phyloP scores from a whole-genome alignment of 805 yeast genomes.

The Nakazawaea siamensis region DNA sequence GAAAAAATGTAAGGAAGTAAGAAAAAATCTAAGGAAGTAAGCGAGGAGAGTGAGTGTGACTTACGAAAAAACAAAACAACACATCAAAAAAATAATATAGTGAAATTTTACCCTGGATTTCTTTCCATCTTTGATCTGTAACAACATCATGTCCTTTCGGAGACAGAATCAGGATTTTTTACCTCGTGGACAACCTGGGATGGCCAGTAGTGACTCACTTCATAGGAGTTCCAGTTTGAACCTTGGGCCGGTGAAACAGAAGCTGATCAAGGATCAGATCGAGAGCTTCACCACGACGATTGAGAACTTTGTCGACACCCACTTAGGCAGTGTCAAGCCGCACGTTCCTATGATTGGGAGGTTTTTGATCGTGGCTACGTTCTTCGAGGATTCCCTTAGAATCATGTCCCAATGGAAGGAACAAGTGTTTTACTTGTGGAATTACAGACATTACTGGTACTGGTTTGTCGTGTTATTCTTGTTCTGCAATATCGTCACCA shows the following conservation, averaged over 20 bases:
- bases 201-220: too few species aligned
- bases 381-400: conserved; percentile 81
- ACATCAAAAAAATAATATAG: too few species aligned
- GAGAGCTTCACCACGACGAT: conserved; percentile 44
- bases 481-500: conserved; percentile 50
- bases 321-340: conserved; percentile 50
- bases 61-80: too few species aligned
- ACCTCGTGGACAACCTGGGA: too few species aligned
- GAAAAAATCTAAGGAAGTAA: too few species aligned
- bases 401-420: conserved; percentile 84
- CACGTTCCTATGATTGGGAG: conserved; percentile 85
- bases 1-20: too few species aligned
- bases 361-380: conserved; percentile 86
- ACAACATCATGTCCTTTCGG: conserved; percentile 7
- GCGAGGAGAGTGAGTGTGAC: too few species aligned
- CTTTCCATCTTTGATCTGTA: too few species aligned
- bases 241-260: conserved; percentile 13
- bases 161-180: conserved; percentile 5
- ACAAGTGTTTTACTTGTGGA: conserved; percentile 78
- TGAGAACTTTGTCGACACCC: conserved; percentile 45
- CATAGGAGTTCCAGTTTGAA: too few species aligned
- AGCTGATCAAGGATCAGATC: conserved; percentile 27
- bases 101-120: too few species aligned
- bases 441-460: conserved; percentile 71
- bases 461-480: conserved; percentile 73